phyloP scores from a whole-genome alignment of 164 flowering plant genomes.

The Nelumbo lutea region DNA sequence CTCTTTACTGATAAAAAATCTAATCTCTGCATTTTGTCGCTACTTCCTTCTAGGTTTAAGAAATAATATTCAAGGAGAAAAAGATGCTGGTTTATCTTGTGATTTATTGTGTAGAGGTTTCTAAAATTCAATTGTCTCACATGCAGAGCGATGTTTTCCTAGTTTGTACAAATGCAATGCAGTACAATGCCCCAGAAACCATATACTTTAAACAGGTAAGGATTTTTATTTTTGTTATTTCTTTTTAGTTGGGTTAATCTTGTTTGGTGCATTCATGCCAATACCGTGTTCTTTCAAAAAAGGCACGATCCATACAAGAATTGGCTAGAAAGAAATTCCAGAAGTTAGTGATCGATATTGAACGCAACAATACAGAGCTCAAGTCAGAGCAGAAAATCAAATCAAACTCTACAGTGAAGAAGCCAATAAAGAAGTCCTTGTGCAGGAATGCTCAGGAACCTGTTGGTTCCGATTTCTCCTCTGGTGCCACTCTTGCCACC shows the following conservation, averaged over 20 bases:
- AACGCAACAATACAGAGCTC: constrained; percentile 45
- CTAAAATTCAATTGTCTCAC: constrained; percentile 12
- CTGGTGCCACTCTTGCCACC: constrained; percentile 79
- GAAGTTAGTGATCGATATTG: constrained; percentile 41
- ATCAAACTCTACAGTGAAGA: constrained; percentile 35
- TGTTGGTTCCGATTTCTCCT: constrained; percentile 77
- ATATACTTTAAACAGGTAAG: constrained; percentile 83
- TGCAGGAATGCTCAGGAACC: constrained; percentile 49
- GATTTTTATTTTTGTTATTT: not conserved
- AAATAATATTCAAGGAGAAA: not conserved
- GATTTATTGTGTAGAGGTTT: constrained; percentile 6
- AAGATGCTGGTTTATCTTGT: not conserved
- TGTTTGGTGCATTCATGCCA: not conserved
- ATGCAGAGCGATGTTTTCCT: constrained; percentile 86
- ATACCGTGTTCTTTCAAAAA: constrained; percentile 10
- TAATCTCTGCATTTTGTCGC: not conserved
- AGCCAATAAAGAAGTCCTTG: constrained; percentile 44
- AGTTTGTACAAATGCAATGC: constrained; percentile 94
- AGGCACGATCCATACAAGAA: constrained; percentile 92
- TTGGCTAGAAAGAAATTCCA: constrained; percentile 75
- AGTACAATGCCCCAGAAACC: constrained; percentile 88
- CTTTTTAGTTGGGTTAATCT: not conserved
- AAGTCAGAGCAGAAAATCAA: constrained; percentile 47
- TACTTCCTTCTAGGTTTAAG: not conserved
- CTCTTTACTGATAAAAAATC: too few relatives aligned